A percentile compares a stretch with the other conserved stretches of the same genome.
phyloP scores from a whole-genome alignment of 345 rosid genomes.

The Alliaria petiolata region DNA sequence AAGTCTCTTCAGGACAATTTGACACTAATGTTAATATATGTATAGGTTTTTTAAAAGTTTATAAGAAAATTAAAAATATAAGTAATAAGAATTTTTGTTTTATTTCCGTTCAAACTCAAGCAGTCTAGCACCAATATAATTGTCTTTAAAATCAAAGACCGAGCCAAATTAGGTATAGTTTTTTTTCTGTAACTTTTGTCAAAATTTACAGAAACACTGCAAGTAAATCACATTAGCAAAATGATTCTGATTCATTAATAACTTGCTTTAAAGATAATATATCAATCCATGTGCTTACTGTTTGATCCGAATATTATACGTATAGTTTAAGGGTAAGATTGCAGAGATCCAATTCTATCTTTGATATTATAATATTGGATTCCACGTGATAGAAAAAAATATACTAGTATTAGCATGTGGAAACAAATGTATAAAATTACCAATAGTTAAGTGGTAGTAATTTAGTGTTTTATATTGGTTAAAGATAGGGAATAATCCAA shows the following conservation, averaged over 20 bases:
- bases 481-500: not conserved
- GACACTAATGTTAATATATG: too few relatives aligned
- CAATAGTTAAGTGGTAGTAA: not conserved
- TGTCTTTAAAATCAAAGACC: too few relatives aligned
- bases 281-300: not conserved
- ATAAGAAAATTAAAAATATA: too few relatives aligned
- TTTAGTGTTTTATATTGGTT: not conserved
- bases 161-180: too few relatives aligned
- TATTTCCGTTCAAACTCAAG: too few relatives aligned
- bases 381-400: not conserved
- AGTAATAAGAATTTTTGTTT: not conserved
- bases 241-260: not conserved
- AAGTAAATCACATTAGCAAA: not conserved
- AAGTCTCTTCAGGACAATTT: too few relatives aligned
- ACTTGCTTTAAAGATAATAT: not conserved
- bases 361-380: not conserved
- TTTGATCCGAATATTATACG: not conserved
- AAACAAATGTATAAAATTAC: not conserved
- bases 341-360: not conserved
- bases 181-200: too few relatives aligned
- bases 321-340: not conserved
- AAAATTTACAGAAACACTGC: too few relatives aligned
- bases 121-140: too few relatives aligned
- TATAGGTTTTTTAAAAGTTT: too few relatives aligned
- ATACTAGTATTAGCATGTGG: not conserved